A percentile compares a stretch with the other conserved stretches of the same genome.
phyloP scores from a whole-genome alignment of 169 alveolate species.

The Plasmodium coatneyi region DNA sequence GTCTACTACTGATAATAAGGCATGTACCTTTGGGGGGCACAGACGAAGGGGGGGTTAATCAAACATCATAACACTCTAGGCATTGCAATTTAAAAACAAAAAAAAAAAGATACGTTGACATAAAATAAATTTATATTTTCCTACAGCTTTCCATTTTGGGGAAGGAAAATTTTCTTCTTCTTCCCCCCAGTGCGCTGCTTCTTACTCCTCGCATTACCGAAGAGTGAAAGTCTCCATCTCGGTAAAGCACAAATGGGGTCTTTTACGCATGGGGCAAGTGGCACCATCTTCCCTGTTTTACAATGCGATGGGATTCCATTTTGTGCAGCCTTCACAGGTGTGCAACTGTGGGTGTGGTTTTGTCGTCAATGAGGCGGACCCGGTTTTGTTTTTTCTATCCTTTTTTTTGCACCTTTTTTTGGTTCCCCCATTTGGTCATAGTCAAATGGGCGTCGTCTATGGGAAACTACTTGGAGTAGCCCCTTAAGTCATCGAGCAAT shows the following conservation, averaged over 20 bases:
- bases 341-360: background rate
- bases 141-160: background rate
- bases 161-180: background rate
- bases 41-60: background rate
- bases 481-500: background rate
- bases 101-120: background rate
- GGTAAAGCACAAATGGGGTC: background rate
- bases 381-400: background rate
- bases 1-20: background rate
- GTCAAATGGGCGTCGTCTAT: background rate
- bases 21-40: background rate
- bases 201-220: background rate
- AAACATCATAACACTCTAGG: background rate
- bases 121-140: background rate
- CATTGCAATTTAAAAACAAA: background rate
- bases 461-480: background rate
- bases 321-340: background rate
- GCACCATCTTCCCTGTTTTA: background rate
- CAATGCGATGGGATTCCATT: background rate
- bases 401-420: background rate
- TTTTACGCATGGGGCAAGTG: background rate
- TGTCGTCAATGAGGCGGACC: background rate
- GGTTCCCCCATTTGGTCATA: background rate
- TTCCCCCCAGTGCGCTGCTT: background rate
- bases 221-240: background rate